Conservation (phyloP, 768 basidiomycete species). For the Termitomyces sp. region DNA sequence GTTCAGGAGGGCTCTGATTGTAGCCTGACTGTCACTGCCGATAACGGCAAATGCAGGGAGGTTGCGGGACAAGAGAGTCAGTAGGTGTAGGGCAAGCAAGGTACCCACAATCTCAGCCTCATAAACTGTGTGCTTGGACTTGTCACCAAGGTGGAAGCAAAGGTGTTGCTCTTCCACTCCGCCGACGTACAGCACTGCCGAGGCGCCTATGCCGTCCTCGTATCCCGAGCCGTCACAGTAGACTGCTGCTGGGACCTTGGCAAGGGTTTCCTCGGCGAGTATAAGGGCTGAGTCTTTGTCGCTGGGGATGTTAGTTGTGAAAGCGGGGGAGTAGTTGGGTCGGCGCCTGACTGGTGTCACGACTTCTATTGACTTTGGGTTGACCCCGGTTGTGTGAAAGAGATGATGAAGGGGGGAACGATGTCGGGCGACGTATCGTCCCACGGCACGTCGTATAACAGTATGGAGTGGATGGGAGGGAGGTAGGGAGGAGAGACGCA, state of each 20-base stretch:
- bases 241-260: background rate
- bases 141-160: background rate
- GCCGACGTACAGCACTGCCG: background rate
- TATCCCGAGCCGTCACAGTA: conserved; percentile 9
- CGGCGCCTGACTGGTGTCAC: background rate
- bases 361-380: background rate
- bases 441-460: background rate
- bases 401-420: conserved; percentile 6
- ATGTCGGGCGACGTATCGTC: background rate
- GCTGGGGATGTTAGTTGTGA: background rate
- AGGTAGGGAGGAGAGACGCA: conserved; percentile 1
- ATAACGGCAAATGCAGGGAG: background rate
- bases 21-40: background rate
- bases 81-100: background rate
- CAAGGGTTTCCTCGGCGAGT: no score
- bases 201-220: background rate
- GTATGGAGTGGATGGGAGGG: conserved; percentile 4
- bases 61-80: background rate
- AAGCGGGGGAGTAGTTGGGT: background rate
- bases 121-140: background rate
- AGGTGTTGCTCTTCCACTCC: no score
- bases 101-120: background rate
- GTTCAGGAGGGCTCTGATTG: no score
- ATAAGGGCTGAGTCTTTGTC: no score
- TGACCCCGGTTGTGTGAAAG: background rate